Conservation (phyloP, 176 grass and related monocot genomes). For the Oryza nivara region DNA sequence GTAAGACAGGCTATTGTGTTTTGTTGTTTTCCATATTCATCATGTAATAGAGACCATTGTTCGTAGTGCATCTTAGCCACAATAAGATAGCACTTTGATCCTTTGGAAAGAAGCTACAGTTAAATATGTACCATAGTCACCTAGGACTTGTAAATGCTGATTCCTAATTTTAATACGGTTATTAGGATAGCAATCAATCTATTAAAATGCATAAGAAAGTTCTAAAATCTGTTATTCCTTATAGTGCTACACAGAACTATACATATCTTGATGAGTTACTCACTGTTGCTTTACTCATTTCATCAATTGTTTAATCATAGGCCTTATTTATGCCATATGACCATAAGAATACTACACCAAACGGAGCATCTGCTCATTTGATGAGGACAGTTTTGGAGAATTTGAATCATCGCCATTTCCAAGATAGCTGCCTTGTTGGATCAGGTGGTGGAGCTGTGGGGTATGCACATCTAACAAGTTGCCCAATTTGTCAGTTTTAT, state of each 20-base stretch:
- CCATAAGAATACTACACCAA: constrained; percentile 92
- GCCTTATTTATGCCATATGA: constrained; percentile 99
- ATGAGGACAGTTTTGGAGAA: constrained; percentile 85
- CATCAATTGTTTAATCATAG: constrained; percentile 45
- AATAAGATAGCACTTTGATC: no score
- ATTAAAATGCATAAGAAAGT: not conserved
- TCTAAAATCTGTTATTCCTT: not conserved
- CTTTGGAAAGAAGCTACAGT: no score
- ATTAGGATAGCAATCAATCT: not conserved
- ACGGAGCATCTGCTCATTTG: constrained; percentile 59
- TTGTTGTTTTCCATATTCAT: no score
- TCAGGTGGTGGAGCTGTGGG: constrained; percentile 95
- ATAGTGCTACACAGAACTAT: not conserved
- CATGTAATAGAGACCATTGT: no score
- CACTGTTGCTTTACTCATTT: not conserved
- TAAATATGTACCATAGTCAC: no score
- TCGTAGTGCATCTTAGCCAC: no score
- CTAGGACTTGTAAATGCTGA: no score
- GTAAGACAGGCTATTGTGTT: constrained; percentile 40
- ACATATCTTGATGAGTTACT: constrained; percentile 3
- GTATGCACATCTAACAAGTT: constrained; percentile 51
- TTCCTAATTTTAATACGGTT: no score
- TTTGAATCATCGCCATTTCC: constrained; percentile 81
- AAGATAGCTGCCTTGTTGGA: constrained; percentile 89
- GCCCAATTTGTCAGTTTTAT: not conserved